Conservation (phyloP, 1,139 yeast genomes). For the Debaryomyces subglobosus region DNA sequence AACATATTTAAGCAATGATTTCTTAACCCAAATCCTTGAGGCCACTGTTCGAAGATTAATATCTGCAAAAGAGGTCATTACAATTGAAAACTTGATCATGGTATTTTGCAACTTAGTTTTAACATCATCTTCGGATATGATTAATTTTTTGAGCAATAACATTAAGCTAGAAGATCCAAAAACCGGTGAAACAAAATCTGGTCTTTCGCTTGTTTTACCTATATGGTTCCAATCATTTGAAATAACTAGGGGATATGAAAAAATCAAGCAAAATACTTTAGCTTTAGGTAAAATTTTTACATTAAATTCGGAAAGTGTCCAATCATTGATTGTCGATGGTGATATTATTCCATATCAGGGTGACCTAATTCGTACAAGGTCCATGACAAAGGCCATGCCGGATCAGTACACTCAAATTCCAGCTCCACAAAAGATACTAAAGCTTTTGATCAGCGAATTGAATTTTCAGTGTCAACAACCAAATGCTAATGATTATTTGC, state of each 20-base stretch:
- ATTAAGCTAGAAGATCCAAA: conserved; percentile 35
- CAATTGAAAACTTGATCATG: conserved; percentile 74
- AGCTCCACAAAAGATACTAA: conserved; percentile 72
- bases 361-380: conserved; percentile 75
- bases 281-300: conserved; percentile 68
- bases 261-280: conserved; percentile 67
- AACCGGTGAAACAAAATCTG: conserved; percentile 25
- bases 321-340: conserved; percentile 66
- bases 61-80: conserved; percentile 66
- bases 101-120: conserved; percentile 76
- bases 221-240: conserved; percentile 87
- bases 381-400: conserved; percentile 75
- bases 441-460: conserved; percentile 70
- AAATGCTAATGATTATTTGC: conserved; percentile 40
- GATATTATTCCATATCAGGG: conserved; percentile 68
- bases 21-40: conserved; percentile 62
- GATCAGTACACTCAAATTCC: conserved; percentile 65
- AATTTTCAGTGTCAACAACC: conserved; percentile 58
- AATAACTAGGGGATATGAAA: conserved; percentile 75
- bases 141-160: conserved; percentile 56
- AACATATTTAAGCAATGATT: conserved; percentile 47
- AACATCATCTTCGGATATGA: conserved; percentile 60
- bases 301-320: conserved; percentile 57
- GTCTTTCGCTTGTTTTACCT: conserved; percentile 38
- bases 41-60: conserved; percentile 73